Conservation (phyloP, 805 yeast species). For the Myxozyma sirexii region DNA sequence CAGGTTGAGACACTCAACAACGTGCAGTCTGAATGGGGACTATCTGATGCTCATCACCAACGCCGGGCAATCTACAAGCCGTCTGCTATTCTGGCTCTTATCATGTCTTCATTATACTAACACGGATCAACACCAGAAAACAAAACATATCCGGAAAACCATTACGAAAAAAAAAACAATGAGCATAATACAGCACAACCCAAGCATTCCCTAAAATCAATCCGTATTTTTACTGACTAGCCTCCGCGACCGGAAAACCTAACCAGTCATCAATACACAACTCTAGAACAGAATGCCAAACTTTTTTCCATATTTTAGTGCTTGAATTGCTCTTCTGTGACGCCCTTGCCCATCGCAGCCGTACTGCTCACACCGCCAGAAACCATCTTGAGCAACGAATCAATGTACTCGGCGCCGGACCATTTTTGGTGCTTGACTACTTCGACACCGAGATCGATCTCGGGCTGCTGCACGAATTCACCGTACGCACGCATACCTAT, state of each 20-base stretch:
- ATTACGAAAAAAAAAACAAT: not conserved
- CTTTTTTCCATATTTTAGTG: not conserved
- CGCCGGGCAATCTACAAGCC: no score
- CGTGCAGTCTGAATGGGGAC: no score
- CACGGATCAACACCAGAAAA: no score
- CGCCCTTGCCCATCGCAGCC: slow-evolving; percentile 98
- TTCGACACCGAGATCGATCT: slow-evolving; percentile 86
- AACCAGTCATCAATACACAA: not conserved
- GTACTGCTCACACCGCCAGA: slow-evolving; percentile 94
- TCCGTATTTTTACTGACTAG: not conserved
- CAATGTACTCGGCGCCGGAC: slow-evolving; percentile 98
- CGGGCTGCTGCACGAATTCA: slow-evolving; percentile 79
- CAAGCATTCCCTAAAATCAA: not conserved
- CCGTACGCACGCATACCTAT: slow-evolving; percentile 97
- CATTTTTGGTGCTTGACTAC: slow-evolving; percentile 97
- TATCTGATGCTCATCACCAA: no score
- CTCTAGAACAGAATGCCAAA: no score
- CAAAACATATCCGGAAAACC: no score
- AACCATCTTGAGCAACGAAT: slow-evolving; percentile 82
- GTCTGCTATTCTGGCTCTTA: no score
- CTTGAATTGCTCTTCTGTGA: slow-evolving; percentile 94
- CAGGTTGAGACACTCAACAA: no score
- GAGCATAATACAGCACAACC: not conserved
- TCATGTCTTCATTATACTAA: no score
- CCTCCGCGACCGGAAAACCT: no score